Evolutionary conservation across 768 basidiomycete species (phyloP).

Genomic region (Hemileccinum rubropunctum): DNA sequence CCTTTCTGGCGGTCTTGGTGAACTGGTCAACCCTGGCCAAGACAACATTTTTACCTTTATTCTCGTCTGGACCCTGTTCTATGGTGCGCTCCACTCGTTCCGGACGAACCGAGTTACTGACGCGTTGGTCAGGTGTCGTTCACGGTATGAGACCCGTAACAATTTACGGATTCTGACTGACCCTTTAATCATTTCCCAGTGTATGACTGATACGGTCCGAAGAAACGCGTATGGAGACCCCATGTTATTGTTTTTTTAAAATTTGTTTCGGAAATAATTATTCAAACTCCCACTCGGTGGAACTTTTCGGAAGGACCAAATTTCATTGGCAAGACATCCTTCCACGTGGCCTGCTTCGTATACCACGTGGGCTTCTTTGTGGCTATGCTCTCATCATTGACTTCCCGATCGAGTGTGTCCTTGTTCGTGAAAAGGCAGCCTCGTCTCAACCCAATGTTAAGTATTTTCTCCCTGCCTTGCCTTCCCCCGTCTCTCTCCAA

Average conservation of each 20-base stretch:
- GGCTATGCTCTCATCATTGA: constrained; percentile 30
- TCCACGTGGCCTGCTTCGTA: constrained; percentile 36
- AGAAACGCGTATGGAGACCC: background rate
- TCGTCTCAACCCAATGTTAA: constrained; percentile 7
- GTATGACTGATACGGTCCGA: constrained; percentile 33
- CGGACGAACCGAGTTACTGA: background rate
- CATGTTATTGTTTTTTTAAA: background rate
- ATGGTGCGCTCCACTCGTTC: constrained; percentile 52
- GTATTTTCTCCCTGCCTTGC: constrained; percentile 12
- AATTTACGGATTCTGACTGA: constrained; percentile 7
- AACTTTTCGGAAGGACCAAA: constrained; percentile 9
- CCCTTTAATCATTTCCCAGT: constrained; percentile 28
- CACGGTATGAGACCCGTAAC: constrained; percentile 37
- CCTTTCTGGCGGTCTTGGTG: constrained; percentile 58
- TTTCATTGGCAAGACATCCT: constrained; percentile 5
- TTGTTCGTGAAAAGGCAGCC: constrained; percentile 38
- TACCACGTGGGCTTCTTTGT: constrained; percentile 33
- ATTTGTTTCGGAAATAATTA: background rate
- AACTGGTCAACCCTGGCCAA: constrained; percentile 80
- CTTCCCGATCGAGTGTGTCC: constrained; percentile 41
- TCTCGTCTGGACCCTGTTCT: constrained; percentile 91
- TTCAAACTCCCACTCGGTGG: constrained; percentile 11
- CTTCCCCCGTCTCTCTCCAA: constrained; percentile 19
- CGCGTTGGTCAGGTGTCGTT: constrained; percentile 38
- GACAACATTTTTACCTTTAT: constrained; percentile 91